Percentiles rank a stretch among this genome's conserved stretches.
Evolutionary conservation across 2,329 filamentous ascomycete genomes (phyloP).

Genomic region (Chrysosporium keratinophilum): DNA sequence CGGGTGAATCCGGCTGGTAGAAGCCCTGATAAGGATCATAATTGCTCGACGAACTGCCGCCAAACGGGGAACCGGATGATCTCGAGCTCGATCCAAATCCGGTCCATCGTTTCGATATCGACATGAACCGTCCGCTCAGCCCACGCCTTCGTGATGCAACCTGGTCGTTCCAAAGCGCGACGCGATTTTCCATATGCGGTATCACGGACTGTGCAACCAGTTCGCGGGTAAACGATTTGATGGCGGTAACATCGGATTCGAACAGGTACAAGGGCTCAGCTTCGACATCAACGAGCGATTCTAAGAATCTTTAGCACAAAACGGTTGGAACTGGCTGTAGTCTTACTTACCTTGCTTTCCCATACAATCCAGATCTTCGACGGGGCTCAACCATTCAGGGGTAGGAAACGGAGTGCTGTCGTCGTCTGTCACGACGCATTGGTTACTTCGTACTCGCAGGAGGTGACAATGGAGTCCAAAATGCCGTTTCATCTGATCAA

Average conservation of each 20-base stretch:
- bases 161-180: slow-evolving; percentile 93
- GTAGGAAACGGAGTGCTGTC: slow-evolving; percentile 73
- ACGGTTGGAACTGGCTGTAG: not conserved
- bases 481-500: slow-evolving; percentile 99
- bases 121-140: slow-evolving; percentile 86
- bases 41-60: slow-evolving; percentile 43
- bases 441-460: slow-evolving; percentile 69
- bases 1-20: slow-evolving; percentile 72
- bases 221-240: slow-evolving; percentile 82
- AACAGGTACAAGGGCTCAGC: slow-evolving; percentile 54
- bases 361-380: slow-evolving; percentile 71
- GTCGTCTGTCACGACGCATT: slow-evolving; percentile 81
- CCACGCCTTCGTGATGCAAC: slow-evolving; percentile 83
- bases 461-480: slow-evolving; percentile 93
- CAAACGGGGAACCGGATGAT: slow-evolving; percentile 45
- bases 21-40: slow-evolving; percentile 71
- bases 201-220: slow-evolving; percentile 91
- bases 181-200: slow-evolving; percentile 88
- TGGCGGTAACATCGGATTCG: slow-evolving; percentile 80
- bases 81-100: slow-evolving; percentile 63
- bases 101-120: slow-evolving; percentile 79
- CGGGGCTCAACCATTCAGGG: slow-evolving; percentile 80
- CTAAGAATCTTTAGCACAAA: slow-evolving; percentile 11
- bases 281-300: slow-evolving; percentile 16
- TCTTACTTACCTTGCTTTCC: slow-evolving; percentile 45